Conservation (phyloP, 2,329 filamentous ascomycete species). For the Cladosporium sphaerospermum region DNA sequence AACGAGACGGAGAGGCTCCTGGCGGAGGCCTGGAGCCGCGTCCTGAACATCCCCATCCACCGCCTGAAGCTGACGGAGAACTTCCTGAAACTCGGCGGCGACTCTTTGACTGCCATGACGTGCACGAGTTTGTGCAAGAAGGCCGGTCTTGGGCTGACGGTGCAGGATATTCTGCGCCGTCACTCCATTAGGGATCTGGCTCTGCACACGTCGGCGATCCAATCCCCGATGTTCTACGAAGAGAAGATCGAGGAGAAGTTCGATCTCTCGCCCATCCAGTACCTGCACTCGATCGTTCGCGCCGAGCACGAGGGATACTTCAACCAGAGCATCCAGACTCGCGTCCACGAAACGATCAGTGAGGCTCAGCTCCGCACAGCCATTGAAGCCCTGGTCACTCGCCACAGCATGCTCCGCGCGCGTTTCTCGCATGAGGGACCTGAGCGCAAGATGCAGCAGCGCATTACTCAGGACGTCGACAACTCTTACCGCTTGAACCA, state of each 20-base stretch:
- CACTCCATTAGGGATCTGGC: conserved; percentile 9
- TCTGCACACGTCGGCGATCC: conserved; percentile 7
- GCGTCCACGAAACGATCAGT: not conserved
- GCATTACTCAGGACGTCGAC: conserved; percentile 24
- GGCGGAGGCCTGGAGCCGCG: conserved; percentile 6
- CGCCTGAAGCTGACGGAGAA: conserved; percentile 25
- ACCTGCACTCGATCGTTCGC: conserved; percentile 11
- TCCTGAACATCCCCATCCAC: conserved; percentile 3
- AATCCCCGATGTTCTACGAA: not conserved
- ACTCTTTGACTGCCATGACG: conserved; percentile 42
- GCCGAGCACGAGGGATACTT: conserved; percentile 7
- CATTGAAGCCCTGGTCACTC: conserved; percentile 27
- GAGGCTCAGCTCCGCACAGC: not conserved
- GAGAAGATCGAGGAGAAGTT: conserved; percentile 6
- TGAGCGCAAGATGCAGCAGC: conserved; percentile 31
- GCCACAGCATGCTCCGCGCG: conserved; percentile 37
- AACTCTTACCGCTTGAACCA: not conserved
- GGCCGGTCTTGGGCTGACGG: conserved; percentile 24
- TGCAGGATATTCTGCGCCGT: conserved; percentile 39
- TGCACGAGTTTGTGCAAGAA: conserved; percentile 35
- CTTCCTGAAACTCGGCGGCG: conserved; percentile 43
- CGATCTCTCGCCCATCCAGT: conserved; percentile 4
- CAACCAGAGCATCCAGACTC: conserved; percentile 13
- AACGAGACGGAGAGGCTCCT: conserved; percentile 6
- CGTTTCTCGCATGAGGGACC: conserved; percentile 27